Base-by-base conservation (phyloP, 768 basidiomycete genomes). In the Rubroboletus satanas region DNA sequence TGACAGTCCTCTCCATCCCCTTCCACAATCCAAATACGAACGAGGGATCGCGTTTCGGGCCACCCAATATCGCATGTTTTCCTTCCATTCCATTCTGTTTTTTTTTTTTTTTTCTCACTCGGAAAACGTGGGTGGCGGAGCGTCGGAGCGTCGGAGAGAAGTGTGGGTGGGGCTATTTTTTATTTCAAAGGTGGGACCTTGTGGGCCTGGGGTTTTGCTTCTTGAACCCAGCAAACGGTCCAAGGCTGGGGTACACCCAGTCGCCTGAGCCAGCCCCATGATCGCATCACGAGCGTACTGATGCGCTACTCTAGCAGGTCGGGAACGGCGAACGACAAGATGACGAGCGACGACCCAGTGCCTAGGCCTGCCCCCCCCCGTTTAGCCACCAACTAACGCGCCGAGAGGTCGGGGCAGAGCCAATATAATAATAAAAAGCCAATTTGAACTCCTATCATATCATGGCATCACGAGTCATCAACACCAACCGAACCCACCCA, bases 131-230 rank as follows among this genome's bases (percentile, higher is more conserved):
- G 48, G 36, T 41, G 39, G 45, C 46, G 58, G 51, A 53, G 33
- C 31, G 18, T 58, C 60, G 54, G 59, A 51, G 33, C 32, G 37
- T 49, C 55, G 51, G 58, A 62, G 45, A 43, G 45, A 26, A 46
- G 42, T 32, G 51, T 62, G 59, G 38, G 21, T 21, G 21, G 21
- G 21, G 21, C 21, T 21, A 21, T 21, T 21, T 21, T 21, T 21
- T 21, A 21, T 21, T 21, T 21, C 21, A 21, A 21, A 21, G 21
- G 21, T 21, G 21, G 21, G 21, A 21, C 21, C 21, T 21, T 21
- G 21, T 21, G 21, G 21, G 21, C 21, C 21, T 21, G 21, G 21
- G 21, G 21, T 21, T 21, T 21, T 26, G 26, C 26, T 26, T 3
- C 26, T 26, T 26, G 26, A 26, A 26, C 26, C 1, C 26, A 26